Conservation (phyloP, 2,329 filamentous ascomycete genomes). For the Zalaria sp. region DNA sequence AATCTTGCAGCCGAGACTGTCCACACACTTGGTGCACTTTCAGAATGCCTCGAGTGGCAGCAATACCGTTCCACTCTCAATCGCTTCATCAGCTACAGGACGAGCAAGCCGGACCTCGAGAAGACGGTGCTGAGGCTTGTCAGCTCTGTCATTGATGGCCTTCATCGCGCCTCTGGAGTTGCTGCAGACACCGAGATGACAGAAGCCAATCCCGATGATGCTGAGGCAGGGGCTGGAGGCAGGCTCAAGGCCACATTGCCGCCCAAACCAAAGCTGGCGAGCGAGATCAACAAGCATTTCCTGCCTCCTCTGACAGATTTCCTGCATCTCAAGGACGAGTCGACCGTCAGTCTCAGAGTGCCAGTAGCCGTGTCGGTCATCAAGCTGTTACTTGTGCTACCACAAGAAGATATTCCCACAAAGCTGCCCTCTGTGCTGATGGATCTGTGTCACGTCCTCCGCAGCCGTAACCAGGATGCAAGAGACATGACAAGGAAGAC, state of each 20-base stretch:
- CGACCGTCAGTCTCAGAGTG: slow-evolving; percentile 82
- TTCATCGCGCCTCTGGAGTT: slow-evolving; percentile 30
- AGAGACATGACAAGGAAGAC: slow-evolving; percentile 85
- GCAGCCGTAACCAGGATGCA: slow-evolving; percentile 76
- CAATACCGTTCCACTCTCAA: slow-evolving; percentile 77
- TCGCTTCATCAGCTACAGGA: slow-evolving; percentile 70
- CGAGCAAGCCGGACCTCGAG: slow-evolving; percentile 65
- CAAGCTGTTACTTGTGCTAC: slow-evolving; percentile 71
- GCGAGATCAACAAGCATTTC: slow-evolving; percentile 59
- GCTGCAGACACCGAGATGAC: background rate
- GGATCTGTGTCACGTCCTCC: slow-evolving; percentile 83
- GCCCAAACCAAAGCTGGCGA: slow-evolving; percentile 29
- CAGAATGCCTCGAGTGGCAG: slow-evolving; percentile 70
- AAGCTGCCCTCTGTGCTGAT: slow-evolving; percentile 73
- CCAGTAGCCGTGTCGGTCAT: slow-evolving; percentile 80
- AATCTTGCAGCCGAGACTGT: slow-evolving; percentile 78
- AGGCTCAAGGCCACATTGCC: slow-evolving; percentile 32
- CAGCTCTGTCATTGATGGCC: slow-evolving; percentile 64
- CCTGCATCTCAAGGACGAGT: slow-evolving; percentile 87
- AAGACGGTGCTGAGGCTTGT: slow-evolving; percentile 77
- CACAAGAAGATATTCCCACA: slow-evolving; percentile 55
- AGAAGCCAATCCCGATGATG: background rate
- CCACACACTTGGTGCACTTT: slow-evolving; percentile 61
- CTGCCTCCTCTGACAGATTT: slow-evolving; percentile 70
- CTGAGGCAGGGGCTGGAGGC: slow-evolving; percentile 1